Evolutionary conservation across 345 rosid species (phyloP).

Genomic region (Rhizophora apiculata): DNA sequence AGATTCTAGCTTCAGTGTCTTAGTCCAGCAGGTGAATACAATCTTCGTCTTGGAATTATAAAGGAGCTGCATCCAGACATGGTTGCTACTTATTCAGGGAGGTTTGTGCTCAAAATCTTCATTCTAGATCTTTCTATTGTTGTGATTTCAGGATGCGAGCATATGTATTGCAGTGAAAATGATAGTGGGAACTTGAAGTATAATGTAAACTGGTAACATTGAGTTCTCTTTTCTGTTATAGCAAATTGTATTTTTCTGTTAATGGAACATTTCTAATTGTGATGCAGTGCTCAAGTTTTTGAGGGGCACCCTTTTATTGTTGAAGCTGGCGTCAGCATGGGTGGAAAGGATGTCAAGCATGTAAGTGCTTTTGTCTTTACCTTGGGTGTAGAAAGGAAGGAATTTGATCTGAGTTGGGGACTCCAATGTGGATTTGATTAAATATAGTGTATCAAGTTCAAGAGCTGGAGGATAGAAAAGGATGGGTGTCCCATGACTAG

Average conservation of each 20-base stretch:
- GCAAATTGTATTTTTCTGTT: constrained; percentile 2
- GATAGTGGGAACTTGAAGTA: too few species aligned
- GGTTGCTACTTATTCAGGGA: constrained; percentile 97
- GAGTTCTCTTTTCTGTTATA: too few species aligned
- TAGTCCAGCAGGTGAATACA: constrained; percentile 97
- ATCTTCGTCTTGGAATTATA: constrained; percentile 95
- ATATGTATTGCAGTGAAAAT: too few species aligned
- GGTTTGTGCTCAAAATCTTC: constrained; percentile 48
- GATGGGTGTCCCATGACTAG: neutral
- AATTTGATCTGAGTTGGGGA: neutral
- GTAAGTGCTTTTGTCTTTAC: constrained; percentile 34
- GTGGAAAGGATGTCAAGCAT: constrained; percentile 94
- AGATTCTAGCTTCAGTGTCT: constrained; percentile 60
- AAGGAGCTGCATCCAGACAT: constrained; percentile 98
- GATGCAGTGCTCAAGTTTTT: constrained; percentile 88
- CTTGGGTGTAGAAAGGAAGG: neutral
- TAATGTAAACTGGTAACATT: too few species aligned
- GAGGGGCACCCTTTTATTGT: constrained; percentile 98
- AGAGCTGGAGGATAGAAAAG: too few species aligned
- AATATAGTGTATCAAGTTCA: neutral
- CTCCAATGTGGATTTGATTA: neutral
- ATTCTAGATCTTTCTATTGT: constrained; percentile 3
- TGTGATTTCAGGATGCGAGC: neutral
- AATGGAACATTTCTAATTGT: neutral
- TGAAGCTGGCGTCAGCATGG: constrained; percentile 96